Base-by-base conservation (phyloP, 257 asterid genomes). In the Nicotiana attenuata region DNA sequence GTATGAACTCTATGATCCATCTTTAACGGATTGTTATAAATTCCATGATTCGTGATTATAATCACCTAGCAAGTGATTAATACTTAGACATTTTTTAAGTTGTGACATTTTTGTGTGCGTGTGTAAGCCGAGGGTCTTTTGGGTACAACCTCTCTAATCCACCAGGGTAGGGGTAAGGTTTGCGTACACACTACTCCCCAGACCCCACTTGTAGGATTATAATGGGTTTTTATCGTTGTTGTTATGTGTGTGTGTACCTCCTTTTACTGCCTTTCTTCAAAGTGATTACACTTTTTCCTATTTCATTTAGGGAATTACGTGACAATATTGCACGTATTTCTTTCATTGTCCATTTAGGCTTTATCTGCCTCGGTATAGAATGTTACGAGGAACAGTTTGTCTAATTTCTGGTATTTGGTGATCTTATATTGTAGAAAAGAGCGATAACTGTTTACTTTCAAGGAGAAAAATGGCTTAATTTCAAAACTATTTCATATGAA, bases 1-100 rank as follows among this genome's bases (percentile, higher is more conserved):
- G 94, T 91, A 75, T 67, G 80, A 45, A 26, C 65, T 83, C 60
- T 59, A n/a, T 41, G 65, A 26, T 80, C 59, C 7, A 13, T 73
- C 8, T 73, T 73, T 24, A 2, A 47, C 5, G 14, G n/a, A 24
- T 47, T 14, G 41, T 47, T 47, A 0, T 24, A 47, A 73, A 41
- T 47, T 47, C 22, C 22, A 71, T 3, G 41, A 28, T 47, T 24
- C 3, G 10, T 47, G 61, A 73, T 73, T 47, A 73, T 47, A 22
- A 47, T 47, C 41, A 22, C 14, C 24, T 24, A 47, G 15, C 41
- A 24, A 47, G 79, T 73, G 22, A 24, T 3, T 11, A 22, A 47
- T 14, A 24, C 8, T 47, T 73, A 7, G 22, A 73, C 41, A 3
- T 3, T 7, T 45, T 3, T 24, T 45, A 73, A 3, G 61, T 73